A percentile compares a stretch with the other conserved stretches of the same genome.
Conservation (phyloP, 495 filamentous ascomycete species). For the Ramalina intermedia region DNA sequence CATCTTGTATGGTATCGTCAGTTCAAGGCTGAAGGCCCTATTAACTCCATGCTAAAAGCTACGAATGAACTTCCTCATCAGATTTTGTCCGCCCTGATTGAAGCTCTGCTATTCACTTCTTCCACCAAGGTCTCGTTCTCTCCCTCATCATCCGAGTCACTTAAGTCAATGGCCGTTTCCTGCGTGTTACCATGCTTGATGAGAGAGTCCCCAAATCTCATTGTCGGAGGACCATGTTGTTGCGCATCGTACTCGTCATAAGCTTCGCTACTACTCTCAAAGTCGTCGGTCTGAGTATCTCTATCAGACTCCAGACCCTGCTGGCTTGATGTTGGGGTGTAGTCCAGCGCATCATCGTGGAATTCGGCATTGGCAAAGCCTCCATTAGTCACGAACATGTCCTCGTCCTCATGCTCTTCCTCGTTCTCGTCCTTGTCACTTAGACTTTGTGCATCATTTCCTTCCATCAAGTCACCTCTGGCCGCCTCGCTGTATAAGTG, state of each 20-base stretch:
- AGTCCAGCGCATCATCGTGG: too few relatives aligned
- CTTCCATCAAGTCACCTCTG: neutral
- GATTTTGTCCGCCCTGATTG: too few relatives aligned
- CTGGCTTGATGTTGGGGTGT: too few relatives aligned
- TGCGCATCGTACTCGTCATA: too few relatives aligned
- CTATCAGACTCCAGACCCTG: too few relatives aligned
- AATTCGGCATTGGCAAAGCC: neutral
- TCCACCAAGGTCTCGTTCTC: neutral
- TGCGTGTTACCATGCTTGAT: constrained; percentile 6
- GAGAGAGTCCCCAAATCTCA: neutral
- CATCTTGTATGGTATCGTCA: too few relatives aligned
- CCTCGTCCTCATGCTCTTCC: neutral
- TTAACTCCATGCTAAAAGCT: too few relatives aligned
- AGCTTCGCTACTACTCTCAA: too few relatives aligned
- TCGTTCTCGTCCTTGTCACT: neutral
- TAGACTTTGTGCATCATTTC: neutral
- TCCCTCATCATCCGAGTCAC: constrained; percentile 3
- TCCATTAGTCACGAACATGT: neutral
- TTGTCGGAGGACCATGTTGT: neutral
- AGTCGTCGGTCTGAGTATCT: too few relatives aligned
- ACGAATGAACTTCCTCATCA: too few relatives aligned
- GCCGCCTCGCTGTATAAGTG: neutral
- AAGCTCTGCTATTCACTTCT: neutral
- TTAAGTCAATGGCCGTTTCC: constrained; percentile 4
- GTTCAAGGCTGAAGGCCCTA: too few relatives aligned